Percentiles rank a stretch among this genome's conserved stretches.
Evolutionary conservation across 495 filamentous ascomycete species (phyloP).

Genomic region (Aspergillus indologenus): DNA sequence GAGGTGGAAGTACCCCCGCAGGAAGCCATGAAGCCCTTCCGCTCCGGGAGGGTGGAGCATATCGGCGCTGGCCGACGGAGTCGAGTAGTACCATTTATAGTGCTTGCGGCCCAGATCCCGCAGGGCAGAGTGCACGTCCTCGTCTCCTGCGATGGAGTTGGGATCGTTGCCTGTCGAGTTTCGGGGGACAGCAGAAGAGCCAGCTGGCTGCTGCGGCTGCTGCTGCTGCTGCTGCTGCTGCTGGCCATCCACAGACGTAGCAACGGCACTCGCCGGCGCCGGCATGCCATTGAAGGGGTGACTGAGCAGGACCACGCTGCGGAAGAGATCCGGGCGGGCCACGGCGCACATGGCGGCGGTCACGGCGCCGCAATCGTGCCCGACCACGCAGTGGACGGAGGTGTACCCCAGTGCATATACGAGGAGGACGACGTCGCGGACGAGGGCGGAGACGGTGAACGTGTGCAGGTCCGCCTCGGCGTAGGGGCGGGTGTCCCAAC

Average conservation of each 20-base stretch:
- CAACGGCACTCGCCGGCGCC: neutral
- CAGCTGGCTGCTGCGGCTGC: too few species aligned
- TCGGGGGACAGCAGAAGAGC: too few species aligned
- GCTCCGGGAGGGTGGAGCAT: conserved; percentile 47
- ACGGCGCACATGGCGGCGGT: conserved; percentile 57
- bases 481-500: conserved; percentile 54
- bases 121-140: conserved; percentile 51
- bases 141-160: conserved; percentile 21
- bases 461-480: conserved; percentile 52
- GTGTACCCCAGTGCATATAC: conserved; percentile 59
- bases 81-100: conserved; percentile 70
- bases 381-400: conserved; percentile 57
- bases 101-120: conserved; percentile 56
- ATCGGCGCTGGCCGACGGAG: conserved; percentile 49
- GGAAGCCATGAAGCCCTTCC: conserved; percentile 53
- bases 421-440: conserved; percentile 60
- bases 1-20: conserved; percentile 66
- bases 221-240: too few species aligned
- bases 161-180: too few species aligned
- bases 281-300: conserved; percentile 55
- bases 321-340: conserved; percentile 63
- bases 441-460: conserved; percentile 56
- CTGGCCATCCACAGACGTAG: too few species aligned
- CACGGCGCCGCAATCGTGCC: conserved; percentile 66
- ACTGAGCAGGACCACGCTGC: conserved; percentile 50